Evolutionary conservation across 169 alveolate species (phyloP).

Genomic region (Babesia divergens): DNA sequence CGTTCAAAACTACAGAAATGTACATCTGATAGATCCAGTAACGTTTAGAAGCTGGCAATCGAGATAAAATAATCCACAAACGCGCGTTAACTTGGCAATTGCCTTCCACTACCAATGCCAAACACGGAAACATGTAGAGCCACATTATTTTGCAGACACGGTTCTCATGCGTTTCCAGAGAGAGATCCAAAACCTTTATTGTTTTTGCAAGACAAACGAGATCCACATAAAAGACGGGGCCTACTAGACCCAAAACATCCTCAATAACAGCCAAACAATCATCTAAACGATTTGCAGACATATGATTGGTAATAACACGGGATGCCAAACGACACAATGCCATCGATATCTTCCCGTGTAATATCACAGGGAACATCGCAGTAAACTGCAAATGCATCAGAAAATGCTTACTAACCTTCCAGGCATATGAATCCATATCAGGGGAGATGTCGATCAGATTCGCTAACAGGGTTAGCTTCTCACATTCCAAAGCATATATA

Average conservation of each 20-base stretch:
- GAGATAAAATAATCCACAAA: conserved; percentile 26
- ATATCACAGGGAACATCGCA: conserved; percentile 8
- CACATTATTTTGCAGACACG: conserved; percentile 18
- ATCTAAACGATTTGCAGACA: neutral
- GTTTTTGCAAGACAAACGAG: conserved; percentile 7
- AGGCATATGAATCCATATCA: neutral
- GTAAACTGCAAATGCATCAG: conserved; percentile 7
- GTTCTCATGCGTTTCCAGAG: neutral
- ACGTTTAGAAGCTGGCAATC: conserved; percentile 36
- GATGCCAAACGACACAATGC: conserved; percentile 3
- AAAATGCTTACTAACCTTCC: conserved; percentile 4
- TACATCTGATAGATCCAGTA: conserved; percentile 25
- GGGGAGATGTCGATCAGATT: neutral
- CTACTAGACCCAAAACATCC: neutral
- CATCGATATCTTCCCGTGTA: conserved; percentile 5
- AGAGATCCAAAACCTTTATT: neutral
- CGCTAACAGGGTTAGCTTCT: conserved; percentile 7
- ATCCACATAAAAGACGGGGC: conserved; percentile 12
- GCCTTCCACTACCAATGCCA: conserved; percentile 40
- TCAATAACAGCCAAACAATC: neutral
- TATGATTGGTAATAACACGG: conserved; percentile 1
- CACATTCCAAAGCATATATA: conserved; percentile 43
- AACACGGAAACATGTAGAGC: conserved; percentile 19
- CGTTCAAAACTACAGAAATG: neutral
- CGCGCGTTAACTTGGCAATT: conserved; percentile 45